A percentile compares a stretch with the other conserved stretches of the same genome.
These are phyloP conservation scores for Claviceps lovelessii DNA, from an alignment of 2,329 filamentous ascomycete species.

Conservation along the genomic window DNA sequence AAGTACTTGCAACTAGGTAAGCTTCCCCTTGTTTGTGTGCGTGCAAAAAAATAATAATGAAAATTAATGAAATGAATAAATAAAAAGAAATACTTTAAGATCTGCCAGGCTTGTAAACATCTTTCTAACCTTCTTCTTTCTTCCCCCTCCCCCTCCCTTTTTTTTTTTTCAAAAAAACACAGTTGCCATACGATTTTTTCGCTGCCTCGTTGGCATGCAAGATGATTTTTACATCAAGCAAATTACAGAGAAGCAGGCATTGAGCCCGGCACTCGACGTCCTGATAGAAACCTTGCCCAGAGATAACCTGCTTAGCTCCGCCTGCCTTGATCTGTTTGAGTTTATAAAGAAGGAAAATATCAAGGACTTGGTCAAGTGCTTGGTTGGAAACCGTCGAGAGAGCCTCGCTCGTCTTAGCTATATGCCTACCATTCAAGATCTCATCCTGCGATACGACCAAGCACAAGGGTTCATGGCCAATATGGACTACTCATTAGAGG, in stretches of 20 bases:
- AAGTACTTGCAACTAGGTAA: constrained; percentile 84
- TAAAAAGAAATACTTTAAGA: too few species aligned
- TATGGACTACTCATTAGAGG: constrained; percentile 59
- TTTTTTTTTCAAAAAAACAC: background rate
- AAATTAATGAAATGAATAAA: too few species aligned
- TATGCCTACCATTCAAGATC: constrained; percentile 67
- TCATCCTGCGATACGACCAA: constrained; percentile 68
- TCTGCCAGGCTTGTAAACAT: background rate
- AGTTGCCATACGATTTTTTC: constrained; percentile 90
- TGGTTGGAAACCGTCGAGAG: constrained; percentile 73
- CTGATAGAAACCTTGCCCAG: constrained; percentile 74
- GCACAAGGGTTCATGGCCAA: constrained; percentile 52
- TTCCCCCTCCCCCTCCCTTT: too few species aligned
- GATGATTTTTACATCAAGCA: constrained; percentile 87
- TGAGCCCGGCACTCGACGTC: constrained; percentile 74
- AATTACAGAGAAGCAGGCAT: constrained; percentile 64
- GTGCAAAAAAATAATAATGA: too few species aligned
- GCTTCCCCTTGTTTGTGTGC: constrained; percentile 13
- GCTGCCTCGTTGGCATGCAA: constrained; percentile 67
- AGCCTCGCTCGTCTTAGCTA: constrained; percentile 63
- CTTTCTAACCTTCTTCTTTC: background rate
- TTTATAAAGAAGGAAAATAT: constrained; percentile 71
- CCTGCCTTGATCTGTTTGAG: constrained; percentile 86
- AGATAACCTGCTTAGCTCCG: constrained; percentile 87
- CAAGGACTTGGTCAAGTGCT: constrained; percentile 67